These are phyloP conservation scores for Lanmaoa pseudosensibilis DNA, from an alignment of 768 basidiomycete genomes.

Conservation along the genomic window DNA sequence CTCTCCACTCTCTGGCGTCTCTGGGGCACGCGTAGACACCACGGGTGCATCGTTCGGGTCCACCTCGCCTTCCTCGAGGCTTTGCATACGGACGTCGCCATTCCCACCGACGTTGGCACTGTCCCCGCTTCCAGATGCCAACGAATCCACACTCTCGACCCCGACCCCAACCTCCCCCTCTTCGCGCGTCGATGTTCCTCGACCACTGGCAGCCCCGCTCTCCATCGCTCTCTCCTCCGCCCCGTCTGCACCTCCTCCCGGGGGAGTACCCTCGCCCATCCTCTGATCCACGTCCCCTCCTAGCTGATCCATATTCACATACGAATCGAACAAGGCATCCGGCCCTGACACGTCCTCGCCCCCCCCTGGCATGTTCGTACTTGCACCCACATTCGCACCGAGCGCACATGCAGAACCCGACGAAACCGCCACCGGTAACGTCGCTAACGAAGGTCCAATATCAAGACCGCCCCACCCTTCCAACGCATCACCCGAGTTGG, in stretches of 20 bases:
- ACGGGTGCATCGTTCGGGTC: constrained; percentile 1
- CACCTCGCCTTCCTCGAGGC: constrained; percentile 18
- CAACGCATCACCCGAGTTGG: not conserved
- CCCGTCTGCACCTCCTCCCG: not conserved
- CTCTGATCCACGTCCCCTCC: constrained; percentile 1
- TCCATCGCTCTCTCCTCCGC: not conserved
- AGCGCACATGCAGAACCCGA: not conserved
- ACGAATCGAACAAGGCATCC: constrained; percentile 24
- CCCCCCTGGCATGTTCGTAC: not conserved
- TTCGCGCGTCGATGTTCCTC: not conserved
- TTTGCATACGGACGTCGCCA: not conserved
- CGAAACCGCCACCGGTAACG: not conserved
- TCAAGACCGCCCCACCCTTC: constrained; percentile 8
- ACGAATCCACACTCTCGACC: not conserved
- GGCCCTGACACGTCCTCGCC: constrained; percentile 1
- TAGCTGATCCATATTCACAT: constrained; percentile 22
- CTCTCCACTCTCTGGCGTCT: constrained; percentile 20
- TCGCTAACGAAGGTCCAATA: constrained; percentile 7
- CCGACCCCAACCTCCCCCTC: too few relatives aligned
- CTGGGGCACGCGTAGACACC: not conserved
- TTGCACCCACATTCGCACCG: not conserved
- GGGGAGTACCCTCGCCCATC: not conserved
- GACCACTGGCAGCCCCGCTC: not conserved
- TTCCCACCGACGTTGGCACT: not conserved
- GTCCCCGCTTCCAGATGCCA: not conserved